phyloP scores from a whole-genome alignment of 495 filamentous ascomycete genomes.

The Acidiella bohemica region DNA sequence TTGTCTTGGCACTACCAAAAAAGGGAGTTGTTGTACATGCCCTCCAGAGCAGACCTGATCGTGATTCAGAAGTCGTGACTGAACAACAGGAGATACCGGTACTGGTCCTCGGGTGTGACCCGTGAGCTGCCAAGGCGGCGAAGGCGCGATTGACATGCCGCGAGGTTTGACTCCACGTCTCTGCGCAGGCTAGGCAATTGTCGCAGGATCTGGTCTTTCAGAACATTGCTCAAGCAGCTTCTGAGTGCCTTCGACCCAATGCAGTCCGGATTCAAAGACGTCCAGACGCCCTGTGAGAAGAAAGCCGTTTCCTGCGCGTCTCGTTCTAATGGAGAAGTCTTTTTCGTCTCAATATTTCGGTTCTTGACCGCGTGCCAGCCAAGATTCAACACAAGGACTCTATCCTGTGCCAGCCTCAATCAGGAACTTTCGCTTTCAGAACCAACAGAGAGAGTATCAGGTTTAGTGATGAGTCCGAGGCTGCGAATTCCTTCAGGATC shows the following conservation, averaged over 20 bases:
- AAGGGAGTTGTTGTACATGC: not conserved
- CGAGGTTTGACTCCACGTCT: slow-evolving; percentile 34
- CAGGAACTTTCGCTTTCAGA: slow-evolving; percentile 18
- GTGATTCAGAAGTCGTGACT: not conserved
- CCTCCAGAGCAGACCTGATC: not conserved
- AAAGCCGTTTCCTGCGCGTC: slow-evolving; percentile 20
- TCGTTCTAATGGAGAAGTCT: not conserved
- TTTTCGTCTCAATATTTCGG: slow-evolving; percentile 7
- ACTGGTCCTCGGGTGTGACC: not conserved
- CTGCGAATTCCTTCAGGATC: slow-evolving; percentile 41
- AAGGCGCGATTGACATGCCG: not conserved
- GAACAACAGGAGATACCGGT: not conserved
- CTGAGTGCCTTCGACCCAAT: slow-evolving; percentile 41
- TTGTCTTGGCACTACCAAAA: slow-evolving; percentile 36
- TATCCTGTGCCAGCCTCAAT: slow-evolving; percentile 37
- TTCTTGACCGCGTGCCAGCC: slow-evolving; percentile 48
- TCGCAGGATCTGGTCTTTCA: slow-evolving; percentile 40
- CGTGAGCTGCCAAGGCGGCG: not conserved
- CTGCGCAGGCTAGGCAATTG: slow-evolving; percentile 46
- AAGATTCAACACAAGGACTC: slow-evolving; percentile 36
- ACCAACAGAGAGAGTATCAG: slow-evolving; percentile 28
- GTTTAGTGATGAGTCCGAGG: slow-evolving; percentile 48
- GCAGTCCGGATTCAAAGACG: slow-evolving; percentile 23
- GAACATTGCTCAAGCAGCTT: slow-evolving; percentile 40
- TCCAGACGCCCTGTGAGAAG: slow-evolving; percentile 39